Evolutionary conservation across 768 basidiomycete species (phyloP).

Genomic region (Pleurotus tuoliensis): DNA sequence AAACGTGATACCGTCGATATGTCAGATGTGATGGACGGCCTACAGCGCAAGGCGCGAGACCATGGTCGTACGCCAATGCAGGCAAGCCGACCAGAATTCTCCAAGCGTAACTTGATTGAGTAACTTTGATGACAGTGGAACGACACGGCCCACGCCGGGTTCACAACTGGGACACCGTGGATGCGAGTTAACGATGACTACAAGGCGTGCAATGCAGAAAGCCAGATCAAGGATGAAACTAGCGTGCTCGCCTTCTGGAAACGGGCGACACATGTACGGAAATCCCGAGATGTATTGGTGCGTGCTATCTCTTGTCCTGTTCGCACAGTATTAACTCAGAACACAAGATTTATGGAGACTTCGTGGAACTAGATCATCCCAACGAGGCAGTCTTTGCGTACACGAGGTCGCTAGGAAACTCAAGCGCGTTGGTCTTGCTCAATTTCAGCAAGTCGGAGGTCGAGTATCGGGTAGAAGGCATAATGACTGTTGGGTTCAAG

Average conservation of each 20-base stretch:
- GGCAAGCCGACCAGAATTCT: constrained; percentile 24
- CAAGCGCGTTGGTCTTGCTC: constrained; percentile 39
- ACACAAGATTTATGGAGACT: constrained; percentile 57
- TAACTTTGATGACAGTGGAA: constrained; percentile 46
- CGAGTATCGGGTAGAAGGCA: constrained; percentile 13
- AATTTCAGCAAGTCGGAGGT: constrained; percentile 38
- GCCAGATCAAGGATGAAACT: constrained; percentile 40
- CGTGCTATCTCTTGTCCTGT: constrained; percentile 13
- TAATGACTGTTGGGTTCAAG: too few relatives aligned
- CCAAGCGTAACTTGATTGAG: too few relatives aligned
- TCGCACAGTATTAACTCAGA: background rate
- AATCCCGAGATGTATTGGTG: constrained; percentile 52
- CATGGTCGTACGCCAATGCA: constrained; percentile 71
- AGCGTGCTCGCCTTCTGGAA: constrained; percentile 65
- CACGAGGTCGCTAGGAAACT: constrained; percentile 32
- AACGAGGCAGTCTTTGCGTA: constrained; percentile 56
- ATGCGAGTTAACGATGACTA: constrained; percentile 75
- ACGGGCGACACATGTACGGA: constrained; percentile 47
- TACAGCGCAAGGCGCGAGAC: constrained; percentile 65
- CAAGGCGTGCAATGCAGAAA: constrained; percentile 49
- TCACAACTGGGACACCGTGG: constrained; percentile 65
- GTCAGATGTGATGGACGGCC: constrained; percentile 52
- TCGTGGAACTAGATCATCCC: constrained; percentile 39
- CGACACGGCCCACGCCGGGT: constrained; percentile 49
- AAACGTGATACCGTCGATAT: constrained; percentile 46